These are phyloP conservation scores for Phytophthora pinifolia DNA, from an alignment of 352 stramenopile genomes.

Conservation along the genomic window DNA sequence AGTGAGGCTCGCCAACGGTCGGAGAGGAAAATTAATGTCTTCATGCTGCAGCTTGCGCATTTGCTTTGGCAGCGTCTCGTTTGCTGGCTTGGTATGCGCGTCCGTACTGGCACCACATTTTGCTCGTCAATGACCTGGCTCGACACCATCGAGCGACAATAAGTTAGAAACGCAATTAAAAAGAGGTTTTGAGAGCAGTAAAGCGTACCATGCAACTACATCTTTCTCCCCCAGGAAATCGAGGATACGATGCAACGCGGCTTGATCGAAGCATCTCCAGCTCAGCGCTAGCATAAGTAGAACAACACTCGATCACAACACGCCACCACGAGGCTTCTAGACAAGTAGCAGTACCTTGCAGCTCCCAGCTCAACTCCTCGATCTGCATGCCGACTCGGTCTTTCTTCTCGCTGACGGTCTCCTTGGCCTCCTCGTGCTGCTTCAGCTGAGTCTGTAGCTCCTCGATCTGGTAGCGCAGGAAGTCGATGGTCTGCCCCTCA, in stretches of 20 bases:
- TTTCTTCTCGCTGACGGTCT: conserved; percentile 34
- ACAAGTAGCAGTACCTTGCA: conserved; percentile 42
- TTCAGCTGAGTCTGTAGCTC: conserved; percentile 44
- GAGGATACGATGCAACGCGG: conserved; percentile 32
- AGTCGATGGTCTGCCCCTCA: conserved; percentile 45
- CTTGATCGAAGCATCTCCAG: conserved; percentile 48
- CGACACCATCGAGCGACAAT: neutral
- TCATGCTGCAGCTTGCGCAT: conserved; percentile 17
- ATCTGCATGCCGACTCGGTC: conserved; percentile 48
- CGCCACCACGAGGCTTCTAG: neutral
- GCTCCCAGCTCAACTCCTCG: conserved; percentile 65
- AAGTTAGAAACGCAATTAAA: neutral
- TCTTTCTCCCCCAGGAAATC: conserved; percentile 32
- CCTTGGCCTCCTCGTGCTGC: conserved; percentile 40
- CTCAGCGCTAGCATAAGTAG: conserved; percentile 33
- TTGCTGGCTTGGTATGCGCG: conserved; percentile 32
- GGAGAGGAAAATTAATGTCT: conserved; percentile 1
- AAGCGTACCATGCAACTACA: conserved; percentile 39
- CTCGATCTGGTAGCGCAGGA: conserved; percentile 62
- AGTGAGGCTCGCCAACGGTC: neutral
- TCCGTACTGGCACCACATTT: conserved; percentile 38
- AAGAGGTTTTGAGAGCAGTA: neutral
- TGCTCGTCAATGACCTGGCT: conserved; percentile 46
- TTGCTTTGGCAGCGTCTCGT: conserved; percentile 9
- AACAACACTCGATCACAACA: neutral